Evolutionary conservation across 805 yeast genomes (phyloP).

Genomic region (Sporopachydermia quercuum): DNA sequence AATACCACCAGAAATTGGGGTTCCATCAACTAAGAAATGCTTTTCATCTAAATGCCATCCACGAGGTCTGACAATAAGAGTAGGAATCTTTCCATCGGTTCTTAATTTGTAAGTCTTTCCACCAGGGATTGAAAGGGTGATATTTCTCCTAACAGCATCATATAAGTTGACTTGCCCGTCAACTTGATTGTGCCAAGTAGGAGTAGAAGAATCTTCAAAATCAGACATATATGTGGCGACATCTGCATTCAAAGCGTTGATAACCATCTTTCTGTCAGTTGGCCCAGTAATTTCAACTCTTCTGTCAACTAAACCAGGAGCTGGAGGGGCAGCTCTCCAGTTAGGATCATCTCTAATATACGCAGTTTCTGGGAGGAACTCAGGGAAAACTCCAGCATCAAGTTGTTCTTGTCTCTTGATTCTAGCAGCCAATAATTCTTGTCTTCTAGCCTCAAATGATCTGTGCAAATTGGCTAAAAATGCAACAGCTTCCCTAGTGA

Average conservation of each 20-base stretch:
- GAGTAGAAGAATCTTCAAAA: slow-evolving; percentile 60
- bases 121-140: slow-evolving; percentile 22
- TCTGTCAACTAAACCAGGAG: slow-evolving; percentile 54
- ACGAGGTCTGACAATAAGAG: slow-evolving; percentile 38
- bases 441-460: slow-evolving; percentile 40
- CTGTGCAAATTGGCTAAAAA: slow-evolving; percentile 56
- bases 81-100: slow-evolving; percentile 35
- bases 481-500: slow-evolving; percentile 47
- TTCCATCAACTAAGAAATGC: slow-evolving; percentile 52
- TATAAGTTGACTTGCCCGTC: slow-evolving; percentile 59
- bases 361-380: slow-evolving; percentile 50
- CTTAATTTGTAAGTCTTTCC: slow-evolving; percentile 36
- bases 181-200: slow-evolving; percentile 52
- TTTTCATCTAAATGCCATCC: slow-evolving; percentile 65
- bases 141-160: slow-evolving; percentile 47
- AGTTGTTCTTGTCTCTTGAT: slow-evolving; percentile 37
- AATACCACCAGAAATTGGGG: slow-evolving; percentile 49
- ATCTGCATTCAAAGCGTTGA: slow-evolving; percentile 52
- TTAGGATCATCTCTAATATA: slow-evolving; percentile 47
- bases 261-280: slow-evolving; percentile 62
- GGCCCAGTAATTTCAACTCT: slow-evolving; percentile 69
- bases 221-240: slow-evolving; percentile 69
- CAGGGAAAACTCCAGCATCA: slow-evolving; percentile 52
- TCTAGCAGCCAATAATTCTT: slow-evolving; percentile 39
- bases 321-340: slow-evolving; percentile 60